phyloP scores from a whole-genome alignment of 2,329 filamentous ascomycete genomes.

The Dothistroma septosporum region DNA sequence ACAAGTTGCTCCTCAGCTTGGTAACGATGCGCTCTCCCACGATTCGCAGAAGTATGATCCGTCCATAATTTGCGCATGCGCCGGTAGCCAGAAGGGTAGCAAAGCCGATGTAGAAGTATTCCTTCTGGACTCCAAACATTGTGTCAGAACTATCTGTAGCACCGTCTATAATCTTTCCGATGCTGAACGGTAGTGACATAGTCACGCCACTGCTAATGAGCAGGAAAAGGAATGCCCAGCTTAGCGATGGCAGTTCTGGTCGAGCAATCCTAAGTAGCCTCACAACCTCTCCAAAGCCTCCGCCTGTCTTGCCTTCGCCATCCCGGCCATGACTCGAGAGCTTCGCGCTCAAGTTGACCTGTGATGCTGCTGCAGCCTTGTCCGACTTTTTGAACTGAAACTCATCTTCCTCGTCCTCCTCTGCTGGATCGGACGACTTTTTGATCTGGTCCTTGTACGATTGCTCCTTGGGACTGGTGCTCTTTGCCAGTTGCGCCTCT shows the following conservation, averaged over 20 bases:
- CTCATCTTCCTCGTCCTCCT: constrained; percentile 51
- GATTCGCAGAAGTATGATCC: constrained; percentile 87
- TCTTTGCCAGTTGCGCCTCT: constrained; percentile 10
- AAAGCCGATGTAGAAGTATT: constrained; percentile 82
- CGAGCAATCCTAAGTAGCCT: constrained; percentile 83
- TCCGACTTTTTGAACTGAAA: constrained; percentile 68
- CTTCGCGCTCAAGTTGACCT: constrained; percentile 83
- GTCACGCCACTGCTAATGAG: constrained; percentile 87
- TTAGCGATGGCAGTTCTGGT: constrained; percentile 75
- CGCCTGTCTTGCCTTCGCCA: constrained; percentile 40
- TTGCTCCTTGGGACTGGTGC: constrained; percentile 13
- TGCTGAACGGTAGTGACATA: constrained; percentile 94
- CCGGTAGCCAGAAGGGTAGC: constrained; percentile 71
- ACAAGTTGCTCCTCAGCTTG: constrained; percentile 81
- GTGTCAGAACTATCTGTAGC: constrained; percentile 69
- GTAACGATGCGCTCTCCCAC: constrained; percentile 94
- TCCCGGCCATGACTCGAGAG: constrained; percentile 72
- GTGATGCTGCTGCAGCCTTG: constrained; percentile 77
- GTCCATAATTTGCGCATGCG: constrained; percentile 85
- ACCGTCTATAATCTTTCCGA: constrained; percentile 90
- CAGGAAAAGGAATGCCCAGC: constrained; percentile 77
- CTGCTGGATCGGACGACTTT: constrained; percentile 26
- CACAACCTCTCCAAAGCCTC: constrained; percentile 73
- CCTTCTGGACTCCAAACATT: constrained; percentile 78
- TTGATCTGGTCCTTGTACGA: constrained; percentile 21